Evolutionary conservation across 164 flowering plant species (phyloP).

Genomic region (Berberis vulgaris): DNA sequence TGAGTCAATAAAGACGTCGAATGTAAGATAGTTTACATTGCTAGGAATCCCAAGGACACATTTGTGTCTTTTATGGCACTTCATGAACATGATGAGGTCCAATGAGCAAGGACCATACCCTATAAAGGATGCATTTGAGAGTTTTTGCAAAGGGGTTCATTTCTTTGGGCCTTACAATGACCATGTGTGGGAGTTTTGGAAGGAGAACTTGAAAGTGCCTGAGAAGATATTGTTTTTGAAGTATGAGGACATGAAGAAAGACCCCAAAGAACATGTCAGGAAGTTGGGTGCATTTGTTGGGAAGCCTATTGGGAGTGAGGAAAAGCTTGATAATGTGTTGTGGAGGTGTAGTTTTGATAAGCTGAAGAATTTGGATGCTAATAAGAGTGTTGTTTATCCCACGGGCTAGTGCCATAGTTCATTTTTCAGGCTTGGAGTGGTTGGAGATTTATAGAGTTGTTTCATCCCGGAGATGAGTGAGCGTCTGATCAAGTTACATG

Average conservation of each 20-base stretch:
- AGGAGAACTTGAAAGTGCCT: background rate
- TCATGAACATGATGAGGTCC: background rate
- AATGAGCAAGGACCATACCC: background rate
- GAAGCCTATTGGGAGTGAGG: background rate
- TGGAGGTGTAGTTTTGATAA: background rate
- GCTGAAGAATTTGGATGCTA: background rate
- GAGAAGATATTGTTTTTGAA: background rate
- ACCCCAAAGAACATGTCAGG: background rate
- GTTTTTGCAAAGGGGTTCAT: conserved; percentile 1
- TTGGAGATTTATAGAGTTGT: background rate
- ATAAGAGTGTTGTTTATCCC: background rate
- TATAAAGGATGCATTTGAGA: background rate
- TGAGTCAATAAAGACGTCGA: background rate
- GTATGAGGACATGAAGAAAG: background rate
- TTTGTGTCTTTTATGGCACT: background rate
- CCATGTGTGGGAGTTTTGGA: background rate
- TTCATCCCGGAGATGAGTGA: background rate
- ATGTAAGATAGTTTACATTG: background rate
- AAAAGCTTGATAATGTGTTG: background rate
- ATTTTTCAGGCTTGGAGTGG: background rate
- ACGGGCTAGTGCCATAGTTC: background rate
- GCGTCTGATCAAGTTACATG: background rate
- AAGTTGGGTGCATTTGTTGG: conserved; percentile 2
- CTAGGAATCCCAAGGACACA: background rate
- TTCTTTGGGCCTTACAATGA: background rate